Percentiles rank a stretch among this genome's conserved stretches.
Conservation (phyloP, 768 basidiomycete genomes). For the Terana coerulea region DNA sequence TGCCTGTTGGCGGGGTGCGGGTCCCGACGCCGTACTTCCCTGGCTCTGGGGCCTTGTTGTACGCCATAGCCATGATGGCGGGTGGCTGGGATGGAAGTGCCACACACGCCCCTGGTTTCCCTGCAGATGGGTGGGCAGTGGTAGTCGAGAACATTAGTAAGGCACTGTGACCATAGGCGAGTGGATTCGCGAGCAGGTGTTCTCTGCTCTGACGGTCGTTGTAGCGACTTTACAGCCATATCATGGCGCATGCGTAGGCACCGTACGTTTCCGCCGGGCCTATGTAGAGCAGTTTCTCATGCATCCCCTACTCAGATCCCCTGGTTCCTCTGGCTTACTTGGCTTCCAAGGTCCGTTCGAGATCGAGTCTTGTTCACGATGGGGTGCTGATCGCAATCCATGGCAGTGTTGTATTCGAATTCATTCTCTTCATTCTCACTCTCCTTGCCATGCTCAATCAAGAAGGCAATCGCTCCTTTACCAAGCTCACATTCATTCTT, state of each 20-base stretch:
- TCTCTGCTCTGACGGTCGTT: too few species aligned
- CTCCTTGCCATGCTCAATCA: conserved; percentile 21
- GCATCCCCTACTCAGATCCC: conserved; percentile 18
- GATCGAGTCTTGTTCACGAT: not conserved
- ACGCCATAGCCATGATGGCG: conserved; percentile 55
- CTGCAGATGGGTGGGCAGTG: conserved; percentile 36
- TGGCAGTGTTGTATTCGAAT: conserved; percentile 25
- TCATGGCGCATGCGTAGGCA: conserved; percentile 24
- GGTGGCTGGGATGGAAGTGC: conserved; percentile 50
- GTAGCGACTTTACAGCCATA: conserved; percentile 20
- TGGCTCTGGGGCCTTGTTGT: conserved; percentile 47
- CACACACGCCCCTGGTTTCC: conserved; percentile 38
- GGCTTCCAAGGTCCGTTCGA: conserved; percentile 29
- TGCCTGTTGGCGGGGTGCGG: conserved; percentile 52
- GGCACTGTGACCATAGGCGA: conserved; percentile 35
- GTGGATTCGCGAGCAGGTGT: too few species aligned
- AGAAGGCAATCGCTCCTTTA: conserved; percentile 19
- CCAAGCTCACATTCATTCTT: conserved; percentile 21
- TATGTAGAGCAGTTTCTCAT: not conserved
- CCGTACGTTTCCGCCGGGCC: conserved; percentile 15
- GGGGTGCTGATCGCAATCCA: not conserved
- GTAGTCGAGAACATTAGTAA: conserved; percentile 32
- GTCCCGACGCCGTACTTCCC: conserved; percentile 61
- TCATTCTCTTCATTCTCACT: conserved; percentile 25
- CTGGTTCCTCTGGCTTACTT: conserved; percentile 22